phyloP scores from a whole-genome alignment of 352 stramenopile species.

The Pythium periplocum region DNA sequence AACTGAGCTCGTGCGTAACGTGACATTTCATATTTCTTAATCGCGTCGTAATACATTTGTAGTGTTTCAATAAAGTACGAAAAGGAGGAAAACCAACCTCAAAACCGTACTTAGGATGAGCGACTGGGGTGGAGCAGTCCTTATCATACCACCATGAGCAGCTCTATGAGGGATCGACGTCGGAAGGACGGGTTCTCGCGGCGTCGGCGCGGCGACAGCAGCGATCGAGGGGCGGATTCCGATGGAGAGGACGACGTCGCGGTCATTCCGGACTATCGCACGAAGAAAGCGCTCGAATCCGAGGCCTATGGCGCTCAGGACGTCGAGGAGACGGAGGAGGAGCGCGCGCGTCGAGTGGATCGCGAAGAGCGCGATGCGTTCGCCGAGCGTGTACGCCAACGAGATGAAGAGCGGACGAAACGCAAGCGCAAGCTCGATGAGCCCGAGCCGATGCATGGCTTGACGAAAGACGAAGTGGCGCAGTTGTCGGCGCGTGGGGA shows the following conservation, averaged over 20 bases:
- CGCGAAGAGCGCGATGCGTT: slow-evolving; percentile 79
- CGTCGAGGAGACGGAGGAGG: slow-evolving; percentile 22
- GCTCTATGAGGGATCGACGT: neutral
- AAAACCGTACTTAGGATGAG: too few relatives aligned
- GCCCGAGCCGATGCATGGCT: slow-evolving; percentile 26
- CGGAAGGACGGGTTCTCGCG: slow-evolving; percentile 23
- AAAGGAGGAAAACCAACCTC: too few relatives aligned
- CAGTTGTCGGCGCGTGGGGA: slow-evolving; percentile 7
- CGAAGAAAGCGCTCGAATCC: slow-evolving; percentile 10
- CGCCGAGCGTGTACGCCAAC: slow-evolving; percentile 65
- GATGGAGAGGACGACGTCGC: slow-evolving; percentile 12
- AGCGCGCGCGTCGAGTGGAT: slow-evolving; percentile 49
- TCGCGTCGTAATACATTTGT: too few relatives aligned
- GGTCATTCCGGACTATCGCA: slow-evolving; percentile 21
- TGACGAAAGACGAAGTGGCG: slow-evolving; percentile 54
- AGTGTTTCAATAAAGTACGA: too few relatives aligned
- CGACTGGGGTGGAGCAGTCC: too few relatives aligned
- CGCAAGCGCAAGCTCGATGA: slow-evolving; percentile 42
- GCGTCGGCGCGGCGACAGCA: slow-evolving; percentile 12
- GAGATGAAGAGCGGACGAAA: slow-evolving; percentile 71
- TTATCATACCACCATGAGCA: neutral
- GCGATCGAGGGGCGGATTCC: slow-evolving; percentile 6
- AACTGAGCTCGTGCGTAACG: too few relatives aligned
- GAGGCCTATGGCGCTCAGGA: neutral
- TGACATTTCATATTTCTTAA: too few relatives aligned